A percentile compares a stretch with the other conserved stretches of the same genome.
Evolutionary conservation across 495 filamentous ascomycete species (phyloP).

Genomic region (Wilcoxina mikolae): DNA sequence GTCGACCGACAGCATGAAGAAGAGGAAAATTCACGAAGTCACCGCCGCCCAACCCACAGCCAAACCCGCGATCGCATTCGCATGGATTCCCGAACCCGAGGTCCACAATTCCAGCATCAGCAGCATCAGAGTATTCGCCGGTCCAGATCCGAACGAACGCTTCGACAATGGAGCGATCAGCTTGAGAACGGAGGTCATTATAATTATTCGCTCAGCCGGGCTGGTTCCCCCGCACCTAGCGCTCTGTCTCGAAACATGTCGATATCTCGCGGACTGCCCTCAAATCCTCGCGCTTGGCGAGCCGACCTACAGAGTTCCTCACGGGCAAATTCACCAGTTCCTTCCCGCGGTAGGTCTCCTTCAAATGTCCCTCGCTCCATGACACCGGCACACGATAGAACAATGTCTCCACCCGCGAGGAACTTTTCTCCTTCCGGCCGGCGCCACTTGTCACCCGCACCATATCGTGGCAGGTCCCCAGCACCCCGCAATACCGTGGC

Average conservation of each 20-base stretch:
- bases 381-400: constrained; percentile 1
- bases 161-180: constrained; percentile 25
- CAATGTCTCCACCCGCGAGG: constrained; percentile 1
- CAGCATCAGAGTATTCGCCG: constrained; percentile 8
- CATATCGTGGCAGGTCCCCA: neutral
- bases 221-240: constrained; percentile 18
- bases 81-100: neutral
- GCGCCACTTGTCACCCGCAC: neutral
- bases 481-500: neutral
- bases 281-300: constrained; percentile 27
- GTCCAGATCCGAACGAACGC: constrained; percentile 25
- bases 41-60: constrained; percentile 10
- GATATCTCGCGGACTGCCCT: constrained; percentile 21
- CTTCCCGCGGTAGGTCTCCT: constrained; percentile 12
- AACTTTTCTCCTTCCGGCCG: neutral
- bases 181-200: constrained; percentile 11
- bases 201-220: constrained; percentile 8
- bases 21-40: constrained; percentile 10
- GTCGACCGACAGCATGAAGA: constrained; percentile 13
- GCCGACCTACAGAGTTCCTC: constrained; percentile 19
- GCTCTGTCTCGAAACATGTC: constrained; percentile 17
- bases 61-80: constrained; percentile 10
- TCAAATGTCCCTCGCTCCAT: constrained; percentile 7
- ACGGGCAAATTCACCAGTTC: constrained; percentile 17
- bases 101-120: neutral